Evolutionary conservation across 2,329 filamentous ascomycete genomes (phyloP).

Genomic region (Elsinoe batatas): DNA sequence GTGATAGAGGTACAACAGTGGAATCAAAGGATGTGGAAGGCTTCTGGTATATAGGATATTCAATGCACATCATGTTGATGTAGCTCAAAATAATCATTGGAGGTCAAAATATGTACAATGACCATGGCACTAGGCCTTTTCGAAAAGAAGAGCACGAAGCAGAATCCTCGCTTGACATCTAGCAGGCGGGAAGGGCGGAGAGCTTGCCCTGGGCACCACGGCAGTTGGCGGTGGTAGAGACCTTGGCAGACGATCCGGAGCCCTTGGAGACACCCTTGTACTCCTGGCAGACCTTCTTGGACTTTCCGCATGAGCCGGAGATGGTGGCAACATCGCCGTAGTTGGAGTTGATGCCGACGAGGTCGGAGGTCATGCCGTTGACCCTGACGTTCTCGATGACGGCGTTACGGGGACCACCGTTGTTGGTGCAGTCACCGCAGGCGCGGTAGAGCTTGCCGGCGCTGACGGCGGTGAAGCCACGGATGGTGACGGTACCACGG

Average conservation of each 20-base stretch:
- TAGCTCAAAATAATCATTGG: slow-evolving; percentile 11
- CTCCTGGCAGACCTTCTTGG: slow-evolving; percentile 28
- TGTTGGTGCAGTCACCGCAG: slow-evolving; percentile 41
- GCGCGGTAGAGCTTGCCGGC: slow-evolving; percentile 43
- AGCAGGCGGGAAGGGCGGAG: slow-evolving; percentile 16
- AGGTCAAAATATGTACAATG: slow-evolving; percentile 10
- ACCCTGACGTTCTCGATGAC: slow-evolving; percentile 36
- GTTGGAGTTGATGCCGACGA: slow-evolving; percentile 44
- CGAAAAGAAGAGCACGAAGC: slow-evolving; percentile 9
- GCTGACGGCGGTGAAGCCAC: slow-evolving; percentile 34
- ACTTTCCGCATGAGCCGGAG: slow-evolving; percentile 31
- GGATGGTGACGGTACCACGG: slow-evolving; percentile 30
- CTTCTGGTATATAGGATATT: too few relatives aligned
- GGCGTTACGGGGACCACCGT: slow-evolving; percentile 31
- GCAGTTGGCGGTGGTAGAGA: slow-evolving; percentile 24
- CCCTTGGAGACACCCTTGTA: slow-evolving; percentile 26
- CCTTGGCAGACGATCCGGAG: slow-evolving; percentile 22
- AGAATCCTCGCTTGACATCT: slow-evolving; percentile 12
- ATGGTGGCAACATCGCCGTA: slow-evolving; percentile 39
- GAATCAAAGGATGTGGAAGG: too few relatives aligned
- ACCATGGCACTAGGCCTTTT: slow-evolving; percentile 8
- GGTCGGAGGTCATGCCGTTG: slow-evolving; percentile 35
- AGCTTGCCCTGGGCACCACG: slow-evolving; percentile 6
- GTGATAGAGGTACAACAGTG: too few relatives aligned
- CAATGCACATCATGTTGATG: neutral